Percentiles rank a stretch among this genome's conserved stretches.
Evolutionary conservation across 2,329 filamentous ascomycete genomes (phyloP).

Genomic region (Microdochium trichocladiopsis): DNA sequence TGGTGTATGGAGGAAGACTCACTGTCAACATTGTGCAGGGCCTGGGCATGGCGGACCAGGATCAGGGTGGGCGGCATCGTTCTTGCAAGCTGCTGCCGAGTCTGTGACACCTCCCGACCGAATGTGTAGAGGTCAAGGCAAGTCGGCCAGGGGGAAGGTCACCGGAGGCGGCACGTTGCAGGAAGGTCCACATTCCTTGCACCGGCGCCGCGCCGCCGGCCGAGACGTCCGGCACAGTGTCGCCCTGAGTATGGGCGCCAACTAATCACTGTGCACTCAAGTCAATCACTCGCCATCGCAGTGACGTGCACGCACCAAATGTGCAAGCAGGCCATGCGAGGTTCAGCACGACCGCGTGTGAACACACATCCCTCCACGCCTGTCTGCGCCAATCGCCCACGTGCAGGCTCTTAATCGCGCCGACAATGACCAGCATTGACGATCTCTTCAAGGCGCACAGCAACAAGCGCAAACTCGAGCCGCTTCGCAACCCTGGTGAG

Average conservation of each 20-base stretch:
- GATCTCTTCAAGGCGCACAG: slow-evolving; percentile 47
- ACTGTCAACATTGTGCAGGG: slow-evolving; percentile 46
- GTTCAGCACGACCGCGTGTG: background rate
- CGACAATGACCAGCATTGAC: slow-evolving; percentile 47
- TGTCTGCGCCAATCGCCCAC: background rate
- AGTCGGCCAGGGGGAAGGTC: background rate
- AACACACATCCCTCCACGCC: background rate
- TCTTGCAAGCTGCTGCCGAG: slow-evolving; percentile 5
- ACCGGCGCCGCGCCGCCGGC: background rate
- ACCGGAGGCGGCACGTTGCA: background rate
- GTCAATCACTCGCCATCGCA: no score
- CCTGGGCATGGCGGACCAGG: slow-evolving; percentile 83
- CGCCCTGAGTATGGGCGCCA: background rate
- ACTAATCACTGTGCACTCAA: background rate
- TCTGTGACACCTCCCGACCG: background rate
- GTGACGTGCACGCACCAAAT: background rate
- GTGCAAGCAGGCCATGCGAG: background rate
- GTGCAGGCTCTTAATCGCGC: background rate
- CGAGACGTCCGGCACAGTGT: background rate
- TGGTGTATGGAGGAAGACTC: slow-evolving; percentile 21
- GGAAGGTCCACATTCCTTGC: no score
- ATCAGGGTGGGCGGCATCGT: slow-evolving; percentile 57
- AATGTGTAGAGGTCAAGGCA: background rate
- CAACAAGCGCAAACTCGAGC: slow-evolving; percentile 58
- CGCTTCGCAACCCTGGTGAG: slow-evolving; percentile 55